A percentile compares a stretch with the other conserved stretches of the same genome.
These are phyloP conservation scores for Eleusine coracana DNA, from an alignment of 176 grass and related monocot genomes.

Conservation along the genomic window DNA sequence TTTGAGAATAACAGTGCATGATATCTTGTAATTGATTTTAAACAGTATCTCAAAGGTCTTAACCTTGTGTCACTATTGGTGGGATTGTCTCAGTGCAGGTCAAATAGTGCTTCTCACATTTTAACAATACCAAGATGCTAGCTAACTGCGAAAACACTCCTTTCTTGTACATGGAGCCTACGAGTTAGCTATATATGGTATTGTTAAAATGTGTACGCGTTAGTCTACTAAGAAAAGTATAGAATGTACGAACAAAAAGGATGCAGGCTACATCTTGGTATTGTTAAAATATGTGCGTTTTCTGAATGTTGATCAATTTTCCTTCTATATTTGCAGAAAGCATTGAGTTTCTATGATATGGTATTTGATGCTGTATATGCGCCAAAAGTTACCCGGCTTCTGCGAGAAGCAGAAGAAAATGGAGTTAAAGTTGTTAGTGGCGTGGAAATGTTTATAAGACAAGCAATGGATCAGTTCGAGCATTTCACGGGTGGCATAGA, in stretches of 20 bases:
- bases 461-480: conserved; percentile 92
- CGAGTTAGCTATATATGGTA: too few relatives aligned
- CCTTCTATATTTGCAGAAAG: conserved; percentile 61
- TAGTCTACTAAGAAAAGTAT: too few relatives aligned
- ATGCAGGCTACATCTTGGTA: too few relatives aligned
- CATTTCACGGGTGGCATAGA: conserved; percentile 71
- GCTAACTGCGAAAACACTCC: too few relatives aligned
- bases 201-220: too few relatives aligned
- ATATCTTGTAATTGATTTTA: background rate
- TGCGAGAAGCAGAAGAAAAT: conserved; percentile 82
- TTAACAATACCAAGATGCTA: too few relatives aligned
- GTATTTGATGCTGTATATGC: conserved; percentile 97
- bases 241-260: too few relatives aligned
- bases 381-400: conserved; percentile 85
- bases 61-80: background rate
- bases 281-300: background rate
- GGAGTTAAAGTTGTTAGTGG: conserved; percentile 85
- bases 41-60: background rate
- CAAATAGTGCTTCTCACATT: too few relatives aligned
- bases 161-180: too few relatives aligned
- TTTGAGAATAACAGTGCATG: background rate
- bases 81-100: too few relatives aligned
- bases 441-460: conserved; percentile 94
- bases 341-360: conserved; percentile 71
- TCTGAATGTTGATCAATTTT: conserved; percentile 29